Percentiles rank a stretch among this genome's conserved stretches.
Evolutionary conservation across 73 alveolate species (phyloP).

Genomic region (Halteria grandinella): DNA sequence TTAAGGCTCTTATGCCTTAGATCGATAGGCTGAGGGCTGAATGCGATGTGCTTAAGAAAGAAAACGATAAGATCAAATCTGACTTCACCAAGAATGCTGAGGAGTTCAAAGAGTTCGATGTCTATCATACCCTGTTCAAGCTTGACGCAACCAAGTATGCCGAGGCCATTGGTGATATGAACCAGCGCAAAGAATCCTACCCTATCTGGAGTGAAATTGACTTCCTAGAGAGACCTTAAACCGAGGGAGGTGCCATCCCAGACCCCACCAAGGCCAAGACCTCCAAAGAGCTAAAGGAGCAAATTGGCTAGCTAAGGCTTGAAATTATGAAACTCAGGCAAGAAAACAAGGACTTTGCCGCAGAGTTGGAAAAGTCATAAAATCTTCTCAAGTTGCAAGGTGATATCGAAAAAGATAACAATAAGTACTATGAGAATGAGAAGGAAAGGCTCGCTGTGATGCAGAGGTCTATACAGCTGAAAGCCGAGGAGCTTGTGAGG

Average conservation of each 20-base stretch:
- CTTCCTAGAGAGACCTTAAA: constrained; percentile 83
- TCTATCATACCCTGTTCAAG: constrained; percentile 58
- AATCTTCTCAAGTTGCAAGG: constrained; percentile 72
- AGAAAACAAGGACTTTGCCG: constrained; percentile 91
- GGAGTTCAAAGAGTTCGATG: constrained; percentile 54
- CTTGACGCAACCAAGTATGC: constrained; percentile 52
- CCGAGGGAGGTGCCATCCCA: too few species aligned
- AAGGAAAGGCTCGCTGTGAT: constrained; percentile 76
- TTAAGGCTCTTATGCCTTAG: constrained; percentile 38
- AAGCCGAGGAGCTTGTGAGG: constrained; percentile 84
- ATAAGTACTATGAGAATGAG: constrained; percentile 78
- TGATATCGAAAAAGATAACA: constrained; percentile 90
- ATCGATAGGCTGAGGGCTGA: constrained; percentile 59
- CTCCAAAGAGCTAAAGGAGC: too few species aligned
- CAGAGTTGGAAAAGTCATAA: constrained; percentile 72
- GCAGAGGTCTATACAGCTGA: constrained; percentile 76
- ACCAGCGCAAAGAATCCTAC: constrained; percentile 50
- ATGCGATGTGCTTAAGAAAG: constrained; percentile 50
- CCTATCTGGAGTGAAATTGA: constrained; percentile 81
- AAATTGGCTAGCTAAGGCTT: constrained; percentile 65
- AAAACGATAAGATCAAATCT: constrained; percentile 46
- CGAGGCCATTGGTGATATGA: constrained; percentile 60
- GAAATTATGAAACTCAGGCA: constrained; percentile 84
- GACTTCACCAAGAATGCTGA: constrained; percentile 21
- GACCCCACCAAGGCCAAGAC: constrained; percentile 70